Conservation (phyloP, 1,284 basidiomycete species). For the Hymenochaete sp. region DNA sequence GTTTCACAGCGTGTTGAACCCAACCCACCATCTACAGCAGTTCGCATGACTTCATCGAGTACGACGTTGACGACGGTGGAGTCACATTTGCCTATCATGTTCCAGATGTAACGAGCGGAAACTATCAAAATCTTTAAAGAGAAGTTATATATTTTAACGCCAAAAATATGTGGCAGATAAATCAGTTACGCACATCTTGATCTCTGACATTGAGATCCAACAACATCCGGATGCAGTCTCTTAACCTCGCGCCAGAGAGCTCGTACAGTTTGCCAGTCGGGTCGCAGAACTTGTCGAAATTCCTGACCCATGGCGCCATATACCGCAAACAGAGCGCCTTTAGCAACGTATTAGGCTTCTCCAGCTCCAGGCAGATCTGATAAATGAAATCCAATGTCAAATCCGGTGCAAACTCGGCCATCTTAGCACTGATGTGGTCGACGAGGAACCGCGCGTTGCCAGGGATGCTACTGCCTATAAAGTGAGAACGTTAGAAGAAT, state of each 20-base stretch:
- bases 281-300: constrained; percentile 64
- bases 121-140: constrained; percentile 50
- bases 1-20: constrained; percentile 69
- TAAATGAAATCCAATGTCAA: constrained; percentile 81
- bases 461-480: constrained; percentile 63
- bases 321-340: constrained; percentile 71
- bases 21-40: constrained; percentile 73
- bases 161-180: not conserved
- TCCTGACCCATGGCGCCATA: constrained; percentile 80
- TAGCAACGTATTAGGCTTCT: constrained; percentile 42
- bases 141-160: constrained; percentile 16
- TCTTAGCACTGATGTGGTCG: constrained; percentile 56
- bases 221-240: constrained; percentile 70
- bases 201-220: constrained; percentile 69
- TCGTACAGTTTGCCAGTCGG: constrained; percentile 60
- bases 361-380: constrained; percentile 65
- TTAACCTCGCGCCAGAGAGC: constrained; percentile 58
- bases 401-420: constrained; percentile 67
- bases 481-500: constrained; percentile 15
- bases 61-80: constrained; percentile 58
- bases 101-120: constrained; percentile 70
- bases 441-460: constrained; percentile 61
- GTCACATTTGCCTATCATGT: constrained; percentile 62
- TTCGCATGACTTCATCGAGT: constrained; percentile 69
- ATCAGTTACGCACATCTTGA: constrained; percentile 42